These are phyloP conservation scores for Taphrina deformans DNA, from an alignment of 1,139 yeast species.

Conservation along the genomic window DNA sequence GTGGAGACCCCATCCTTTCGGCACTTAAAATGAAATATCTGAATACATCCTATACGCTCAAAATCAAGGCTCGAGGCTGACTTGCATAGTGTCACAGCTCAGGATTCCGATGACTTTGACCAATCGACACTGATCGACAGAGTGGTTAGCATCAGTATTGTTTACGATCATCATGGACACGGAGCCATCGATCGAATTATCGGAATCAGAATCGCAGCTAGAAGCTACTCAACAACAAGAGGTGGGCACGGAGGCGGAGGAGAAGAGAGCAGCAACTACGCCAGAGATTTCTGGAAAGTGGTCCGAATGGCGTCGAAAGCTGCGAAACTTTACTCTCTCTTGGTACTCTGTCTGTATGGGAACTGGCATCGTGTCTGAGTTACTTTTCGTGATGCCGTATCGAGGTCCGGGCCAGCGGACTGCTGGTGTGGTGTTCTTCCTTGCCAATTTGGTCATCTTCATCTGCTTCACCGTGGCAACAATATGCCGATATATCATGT, in stretches of 20 bases:
- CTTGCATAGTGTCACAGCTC: no score
- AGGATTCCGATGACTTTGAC: no score
- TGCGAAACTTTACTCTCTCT: slow-evolving; percentile 33
- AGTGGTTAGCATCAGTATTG: no score
- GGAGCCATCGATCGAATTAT: neutral
- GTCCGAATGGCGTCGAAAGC: slow-evolving; percentile 28
- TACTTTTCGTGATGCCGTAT: slow-evolving; percentile 32
- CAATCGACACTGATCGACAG: no score
- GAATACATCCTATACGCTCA: no score
- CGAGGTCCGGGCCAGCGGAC: slow-evolving; percentile 32
- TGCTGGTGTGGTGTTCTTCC: slow-evolving; percentile 30
- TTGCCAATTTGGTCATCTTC: slow-evolving; percentile 25
- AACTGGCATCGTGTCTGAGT: slow-evolving; percentile 32
- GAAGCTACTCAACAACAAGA: neutral
- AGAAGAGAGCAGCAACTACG: neutral
- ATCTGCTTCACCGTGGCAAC: slow-evolving; percentile 12
- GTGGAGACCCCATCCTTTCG: no score
- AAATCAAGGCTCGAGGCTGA: no score
- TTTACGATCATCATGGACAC: no score
- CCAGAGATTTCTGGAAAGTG: slow-evolving; percentile 9
- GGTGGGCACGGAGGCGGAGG: neutral
- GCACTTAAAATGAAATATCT: no score
- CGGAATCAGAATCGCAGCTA: neutral
- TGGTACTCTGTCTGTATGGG: slow-evolving; percentile 35
- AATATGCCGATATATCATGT: slow-evolving; percentile 17